These are phyloP conservation scores for Arbutus unedo DNA, from an alignment of 148 eudicot genomes.

Conservation along the genomic window DNA sequence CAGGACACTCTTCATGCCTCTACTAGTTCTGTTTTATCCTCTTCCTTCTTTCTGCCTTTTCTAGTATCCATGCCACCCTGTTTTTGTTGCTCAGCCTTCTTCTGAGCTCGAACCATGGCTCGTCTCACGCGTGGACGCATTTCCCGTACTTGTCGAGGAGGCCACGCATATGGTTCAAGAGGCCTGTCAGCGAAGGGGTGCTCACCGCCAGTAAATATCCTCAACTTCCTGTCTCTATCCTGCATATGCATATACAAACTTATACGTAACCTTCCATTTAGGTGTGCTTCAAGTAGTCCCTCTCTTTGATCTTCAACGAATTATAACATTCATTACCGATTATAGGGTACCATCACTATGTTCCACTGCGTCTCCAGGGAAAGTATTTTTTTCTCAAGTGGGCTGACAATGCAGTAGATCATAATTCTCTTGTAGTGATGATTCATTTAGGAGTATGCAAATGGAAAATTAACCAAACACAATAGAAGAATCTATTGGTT, in stretches of 20 bases:
- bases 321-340: not conserved
- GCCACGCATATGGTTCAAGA: conserved; percentile 68
- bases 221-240: conserved; percentile 68
- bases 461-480: not conserved
- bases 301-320: not conserved
- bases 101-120: conserved; percentile 82
- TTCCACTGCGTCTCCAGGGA: not conserved
- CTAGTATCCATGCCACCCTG: conserved; percentile 31
- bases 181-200: conserved; percentile 89
- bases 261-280: not conserved
- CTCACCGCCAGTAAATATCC: conserved; percentile 77
- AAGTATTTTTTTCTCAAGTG: not conserved
- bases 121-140: conserved; percentile 88
- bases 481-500: too few species aligned
- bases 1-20: conserved; percentile 20
- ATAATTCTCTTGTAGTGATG: not conserved
- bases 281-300: not conserved
- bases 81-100: conserved; percentile 67
- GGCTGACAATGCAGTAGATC: not conserved
- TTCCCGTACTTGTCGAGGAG: conserved; percentile 87
- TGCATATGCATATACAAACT: not conserved
- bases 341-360: not conserved
- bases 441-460: not conserved
- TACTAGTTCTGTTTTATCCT: conserved; percentile 26
- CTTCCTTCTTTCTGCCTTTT: conserved; percentile 45